Evolutionary conservation across 2,329 filamentous ascomycete species (phyloP), one percentile per base, ranked within the genome.

Genomic region (Fusarium kyushuense): DNA sequence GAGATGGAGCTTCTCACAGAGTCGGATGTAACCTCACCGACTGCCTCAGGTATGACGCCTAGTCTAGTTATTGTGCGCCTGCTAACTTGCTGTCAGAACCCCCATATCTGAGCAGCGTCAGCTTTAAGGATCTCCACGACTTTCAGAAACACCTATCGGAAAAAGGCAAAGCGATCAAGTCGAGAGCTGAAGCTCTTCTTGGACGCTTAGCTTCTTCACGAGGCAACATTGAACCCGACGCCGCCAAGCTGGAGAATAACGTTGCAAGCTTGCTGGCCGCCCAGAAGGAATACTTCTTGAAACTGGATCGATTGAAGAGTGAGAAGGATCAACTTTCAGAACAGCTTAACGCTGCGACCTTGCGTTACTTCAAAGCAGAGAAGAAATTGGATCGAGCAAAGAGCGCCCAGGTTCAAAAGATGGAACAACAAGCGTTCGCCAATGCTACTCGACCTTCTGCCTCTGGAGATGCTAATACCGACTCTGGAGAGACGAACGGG

Each of bases 301-400:
- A 94, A 76, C 80, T 96, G 51, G 93, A 96, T 69, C 87, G 90
- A 54, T 82, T 94, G 14, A 85, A 89, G 48, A 84, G 87, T 9
- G 94, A 97, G 74, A 96, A 96, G 74, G 91, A 96, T 54, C 89
- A 92, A 71, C 84, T 97, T 5, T 93, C 93, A 46, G 92, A 96
- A 74, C 91, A 95, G 65, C 84, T 98, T 21, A 95, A 98, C 76
- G 90, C 89, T 33, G 96, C 95, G 17, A 97, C 94, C 7, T 84
- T 97, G 61, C 89, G 96, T 69, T 98, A 97, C 75, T 93, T 98
- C 83, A 92, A 96, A 71, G 96, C 96, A 0, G 96, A 99, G 78
- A 96, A 97, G 82, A 96, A 94, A 77, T 84, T 98, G 53, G 96
- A 99, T 77, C 89, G 96, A 42, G 88, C 91, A 25, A 95, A 93